phyloP scores from a whole-genome alignment of 371 early-diverging fungal genomes.

The Massospora cicadina region DNA sequence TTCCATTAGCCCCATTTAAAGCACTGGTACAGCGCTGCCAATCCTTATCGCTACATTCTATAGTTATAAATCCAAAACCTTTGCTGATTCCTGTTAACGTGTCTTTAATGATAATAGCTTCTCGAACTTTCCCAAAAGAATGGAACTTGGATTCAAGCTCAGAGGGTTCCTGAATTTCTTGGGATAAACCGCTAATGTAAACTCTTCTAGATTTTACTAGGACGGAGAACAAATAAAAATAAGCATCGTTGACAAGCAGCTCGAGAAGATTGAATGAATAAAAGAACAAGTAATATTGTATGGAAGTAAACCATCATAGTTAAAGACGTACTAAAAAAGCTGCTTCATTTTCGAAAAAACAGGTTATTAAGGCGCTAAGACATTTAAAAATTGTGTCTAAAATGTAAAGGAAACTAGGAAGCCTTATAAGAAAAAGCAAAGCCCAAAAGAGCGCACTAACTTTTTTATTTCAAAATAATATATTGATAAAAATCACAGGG shows the following conservation, averaged over 20 bases:
- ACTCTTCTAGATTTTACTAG: neutral
- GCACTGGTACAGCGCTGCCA: conserved; percentile 5
- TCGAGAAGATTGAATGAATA: neutral
- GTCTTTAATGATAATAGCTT: neutral
- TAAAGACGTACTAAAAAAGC: too few species aligned
- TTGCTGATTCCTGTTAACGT: neutral
- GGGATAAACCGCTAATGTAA: neutral
- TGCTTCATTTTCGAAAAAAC: too few species aligned
- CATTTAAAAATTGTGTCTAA: too few species aligned
- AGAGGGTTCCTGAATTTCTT: neutral
- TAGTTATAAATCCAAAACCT: neutral
- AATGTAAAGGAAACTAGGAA: too few species aligned
- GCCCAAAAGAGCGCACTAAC: too few species aligned
- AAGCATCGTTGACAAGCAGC: too few species aligned
- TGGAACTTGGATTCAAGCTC: neutral
- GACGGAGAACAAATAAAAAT: too few species aligned
- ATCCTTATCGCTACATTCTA: conserved; percentile 2
- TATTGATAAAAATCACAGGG: too few species aligned
- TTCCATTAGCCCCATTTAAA: neutral
- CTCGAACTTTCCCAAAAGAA: conserved; percentile 1
- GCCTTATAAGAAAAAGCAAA: too few species aligned
- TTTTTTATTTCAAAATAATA: too few species aligned
- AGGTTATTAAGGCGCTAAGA: too few species aligned
- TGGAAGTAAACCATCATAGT: too few species aligned
- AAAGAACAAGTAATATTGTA: neutral